Percentiles rank a stretch among this genome's conserved stretches.
Conservation (phyloP, 2,329 filamentous ascomycete species). For the Penicillium italicum region DNA sequence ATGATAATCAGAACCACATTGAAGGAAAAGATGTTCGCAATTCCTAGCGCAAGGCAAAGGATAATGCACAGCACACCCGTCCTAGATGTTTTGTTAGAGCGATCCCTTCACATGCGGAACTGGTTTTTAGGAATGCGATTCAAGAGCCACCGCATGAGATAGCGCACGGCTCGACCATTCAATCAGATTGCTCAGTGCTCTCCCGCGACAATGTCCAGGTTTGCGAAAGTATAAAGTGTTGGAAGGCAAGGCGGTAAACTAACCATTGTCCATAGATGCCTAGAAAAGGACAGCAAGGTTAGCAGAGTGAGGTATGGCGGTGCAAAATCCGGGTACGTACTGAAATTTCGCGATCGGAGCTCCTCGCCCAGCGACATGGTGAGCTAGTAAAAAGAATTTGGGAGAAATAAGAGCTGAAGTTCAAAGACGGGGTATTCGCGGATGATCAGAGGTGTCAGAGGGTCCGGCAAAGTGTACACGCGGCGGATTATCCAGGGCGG, state of each 20-base stretch:
- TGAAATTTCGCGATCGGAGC: conserved; percentile 64
- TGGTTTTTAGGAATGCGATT: not conserved
- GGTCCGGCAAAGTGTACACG: conserved; percentile 8
- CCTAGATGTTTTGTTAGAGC: conserved; percentile 30
- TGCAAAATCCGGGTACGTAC: conserved; percentile 44
- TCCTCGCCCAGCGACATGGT: conserved; percentile 60
- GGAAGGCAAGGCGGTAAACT: conserved; percentile 30
- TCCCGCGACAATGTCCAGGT: not conserved
- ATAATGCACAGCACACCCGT: conserved; percentile 58
- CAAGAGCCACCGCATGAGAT: not conserved
- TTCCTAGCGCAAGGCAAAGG: conserved; percentile 64
- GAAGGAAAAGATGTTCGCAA: conserved; percentile 65
- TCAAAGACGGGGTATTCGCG: conserved; percentile 1
- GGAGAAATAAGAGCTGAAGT: not conserved
- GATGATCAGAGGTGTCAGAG: conserved; percentile 10
- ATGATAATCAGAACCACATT: conserved; percentile 57
- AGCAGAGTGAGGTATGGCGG: conserved; percentile 15
- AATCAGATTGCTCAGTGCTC: not conserved
- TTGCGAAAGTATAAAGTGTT: not conserved
- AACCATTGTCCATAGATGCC: conserved; percentile 69
- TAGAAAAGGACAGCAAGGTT: conserved; percentile 33
- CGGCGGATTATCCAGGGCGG: conserved; percentile 5
- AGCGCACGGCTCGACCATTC: not conserved
- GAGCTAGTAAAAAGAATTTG: conserved; percentile 12
- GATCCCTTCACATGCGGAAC: not conserved